Evolutionary conservation across 805 yeast species (phyloP).

Genomic region (Hanseniaspora opuntiae): DNA sequence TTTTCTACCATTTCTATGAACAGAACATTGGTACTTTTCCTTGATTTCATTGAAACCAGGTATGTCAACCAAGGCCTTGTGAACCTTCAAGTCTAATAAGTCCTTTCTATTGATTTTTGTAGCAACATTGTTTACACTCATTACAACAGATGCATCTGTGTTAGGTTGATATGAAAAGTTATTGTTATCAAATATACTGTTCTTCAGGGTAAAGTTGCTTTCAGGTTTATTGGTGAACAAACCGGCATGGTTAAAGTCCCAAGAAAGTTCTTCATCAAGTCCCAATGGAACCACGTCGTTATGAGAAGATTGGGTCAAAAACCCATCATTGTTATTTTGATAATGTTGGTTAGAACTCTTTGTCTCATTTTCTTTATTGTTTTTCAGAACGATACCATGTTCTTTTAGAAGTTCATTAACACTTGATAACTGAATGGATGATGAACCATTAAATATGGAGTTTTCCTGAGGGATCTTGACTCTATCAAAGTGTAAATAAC

Average conservation of each 20-base stretch:
- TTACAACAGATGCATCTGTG: neutral
- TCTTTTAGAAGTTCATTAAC: conserved; percentile 4
- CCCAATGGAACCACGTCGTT: neutral
- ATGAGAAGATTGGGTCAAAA: neutral
- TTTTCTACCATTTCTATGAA: conserved; percentile 2
- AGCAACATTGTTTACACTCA: neutral
- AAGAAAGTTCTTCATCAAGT: neutral
- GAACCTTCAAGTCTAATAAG: neutral
- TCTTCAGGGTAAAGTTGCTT: neutral
- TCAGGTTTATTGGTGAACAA: neutral
- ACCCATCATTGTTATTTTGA: neutral
- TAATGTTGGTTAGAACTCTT: neutral
- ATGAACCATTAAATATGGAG: conserved; percentile 1
- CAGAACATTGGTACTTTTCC: conserved; percentile 1
- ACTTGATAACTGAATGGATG: conserved; percentile 6
- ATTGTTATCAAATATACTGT: neutral
- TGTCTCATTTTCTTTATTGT: neutral
- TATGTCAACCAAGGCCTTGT: neutral
- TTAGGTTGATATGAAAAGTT: neutral
- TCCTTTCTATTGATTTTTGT: neutral
- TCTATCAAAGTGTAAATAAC: conserved; percentile 13
- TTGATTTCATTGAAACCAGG: conserved; percentile 3
- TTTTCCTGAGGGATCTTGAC: conserved; percentile 12
- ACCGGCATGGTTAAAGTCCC: neutral
- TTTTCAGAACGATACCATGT: conserved; percentile 1